Evolutionary conservation across 305 asterid species (phyloP).

Genomic region (Nicotiana rustica): DNA sequence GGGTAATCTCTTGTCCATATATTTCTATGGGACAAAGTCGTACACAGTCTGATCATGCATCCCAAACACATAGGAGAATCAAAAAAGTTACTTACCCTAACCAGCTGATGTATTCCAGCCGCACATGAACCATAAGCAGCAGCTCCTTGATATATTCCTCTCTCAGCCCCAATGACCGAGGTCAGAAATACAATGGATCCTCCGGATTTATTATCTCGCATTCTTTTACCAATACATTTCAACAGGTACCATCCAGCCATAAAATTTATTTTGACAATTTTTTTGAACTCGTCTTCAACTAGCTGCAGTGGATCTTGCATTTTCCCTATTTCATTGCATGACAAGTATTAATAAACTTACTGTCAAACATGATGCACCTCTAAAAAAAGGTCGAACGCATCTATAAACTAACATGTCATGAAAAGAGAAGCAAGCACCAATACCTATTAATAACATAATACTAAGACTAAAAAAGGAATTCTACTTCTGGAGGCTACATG

Average conservation of each 20-base stretch:
- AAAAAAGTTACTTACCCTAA: slow-evolving; percentile 59
- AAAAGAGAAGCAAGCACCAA: slow-evolving; percentile 21
- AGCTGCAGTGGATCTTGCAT: slow-evolving; percentile 77
- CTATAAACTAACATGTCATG: slow-evolving; percentile 11
- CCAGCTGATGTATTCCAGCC: slow-evolving; percentile 91
- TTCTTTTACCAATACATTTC: slow-evolving; percentile 69
- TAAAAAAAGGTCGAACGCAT: slow-evolving; percentile 10
- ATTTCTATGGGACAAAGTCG: background rate
- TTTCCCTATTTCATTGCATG: slow-evolving; percentile 68
- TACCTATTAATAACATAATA: background rate
- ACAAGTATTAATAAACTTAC: slow-evolving; percentile 31
- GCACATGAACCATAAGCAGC: slow-evolving; percentile 95
- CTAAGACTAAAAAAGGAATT: background rate
- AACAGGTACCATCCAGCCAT: slow-evolving; percentile 86
- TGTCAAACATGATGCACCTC: slow-evolving; percentile 22
- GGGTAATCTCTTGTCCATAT: background rate
- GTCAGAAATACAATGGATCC: slow-evolving; percentile 86
- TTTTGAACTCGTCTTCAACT: slow-evolving; percentile 71
- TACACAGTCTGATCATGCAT: background rate
- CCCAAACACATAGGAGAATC: background rate
- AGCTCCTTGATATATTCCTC: slow-evolving; percentile 93
- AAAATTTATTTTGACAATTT: slow-evolving; percentile 74
- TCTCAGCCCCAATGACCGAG: slow-evolving; percentile 79
- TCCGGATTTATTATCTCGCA: slow-evolving; percentile 84
- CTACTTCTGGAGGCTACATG: background rate